Evolutionary conservation across 2,329 filamentous ascomycete species (phyloP).

Genomic region (Stemphylium vesicarium): DNA sequence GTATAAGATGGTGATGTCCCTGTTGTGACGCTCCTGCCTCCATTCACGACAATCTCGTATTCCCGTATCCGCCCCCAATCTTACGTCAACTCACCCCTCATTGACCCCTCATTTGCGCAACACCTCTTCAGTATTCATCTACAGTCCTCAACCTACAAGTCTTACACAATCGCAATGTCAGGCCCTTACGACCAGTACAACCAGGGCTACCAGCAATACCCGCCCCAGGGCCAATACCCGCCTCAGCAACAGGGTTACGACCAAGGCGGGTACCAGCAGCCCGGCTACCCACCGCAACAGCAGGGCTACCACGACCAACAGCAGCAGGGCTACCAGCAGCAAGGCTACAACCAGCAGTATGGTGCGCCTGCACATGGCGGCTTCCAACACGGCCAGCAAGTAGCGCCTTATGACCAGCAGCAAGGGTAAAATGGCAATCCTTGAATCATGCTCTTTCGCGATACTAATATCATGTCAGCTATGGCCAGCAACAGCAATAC

Average conservation of each 20-base stretch:
- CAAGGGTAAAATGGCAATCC: conserved; percentile 37
- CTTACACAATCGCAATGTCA: conserved; percentile 52
- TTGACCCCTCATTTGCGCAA: conserved; percentile 17
- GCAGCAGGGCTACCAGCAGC: conserved; percentile 38
- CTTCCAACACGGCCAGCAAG: conserved; percentile 56
- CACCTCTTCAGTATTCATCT: not conserved
- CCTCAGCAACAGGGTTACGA: conserved; percentile 41
- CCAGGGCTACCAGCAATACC: conserved; percentile 47
- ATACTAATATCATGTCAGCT: conserved; percentile 20
- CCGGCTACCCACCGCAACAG: conserved; percentile 42
- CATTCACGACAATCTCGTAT: conserved; percentile 13
- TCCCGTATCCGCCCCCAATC: conserved; percentile 16
- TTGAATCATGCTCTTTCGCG: not conserved
- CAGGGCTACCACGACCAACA: conserved; percentile 41
- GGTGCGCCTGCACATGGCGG: conserved; percentile 57
- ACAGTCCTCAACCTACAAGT: conserved; percentile 2
- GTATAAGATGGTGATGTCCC: conserved; percentile 23
- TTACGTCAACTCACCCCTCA: conserved; percentile 24
- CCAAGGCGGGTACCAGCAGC: conserved; percentile 40
- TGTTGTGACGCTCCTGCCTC: conserved; percentile 15
- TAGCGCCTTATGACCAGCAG: conserved; percentile 43
- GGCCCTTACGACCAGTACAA: conserved; percentile 58
- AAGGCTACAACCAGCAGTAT: conserved; percentile 46
- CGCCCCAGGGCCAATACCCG: conserved; percentile 41
- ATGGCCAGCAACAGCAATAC: conserved; percentile 32